phyloP scores from a whole-genome alignment of 2,329 filamentous ascomycete species.

The Ceratocystis alfenasii region DNA sequence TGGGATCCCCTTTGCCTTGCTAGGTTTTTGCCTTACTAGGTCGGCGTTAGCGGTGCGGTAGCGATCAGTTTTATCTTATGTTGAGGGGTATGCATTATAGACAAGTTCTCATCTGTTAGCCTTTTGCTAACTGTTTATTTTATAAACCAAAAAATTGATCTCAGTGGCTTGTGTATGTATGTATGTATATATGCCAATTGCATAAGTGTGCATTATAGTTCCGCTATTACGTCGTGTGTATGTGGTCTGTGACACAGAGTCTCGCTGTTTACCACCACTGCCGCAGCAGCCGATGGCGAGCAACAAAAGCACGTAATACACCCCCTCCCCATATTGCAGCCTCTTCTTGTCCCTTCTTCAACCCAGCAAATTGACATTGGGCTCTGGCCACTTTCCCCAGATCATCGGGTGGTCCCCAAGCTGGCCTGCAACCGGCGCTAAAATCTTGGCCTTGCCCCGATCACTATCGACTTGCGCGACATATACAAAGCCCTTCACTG shows the following conservation, averaged over 20 bases:
- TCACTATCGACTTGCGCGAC: constrained; percentile 83
- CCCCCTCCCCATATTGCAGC: not conserved
- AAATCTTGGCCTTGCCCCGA: constrained; percentile 64
- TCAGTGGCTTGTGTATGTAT: not conserved
- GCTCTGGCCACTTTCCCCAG: constrained; percentile 78
- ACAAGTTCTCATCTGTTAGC: not conserved
- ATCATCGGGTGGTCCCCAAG: constrained; percentile 70
- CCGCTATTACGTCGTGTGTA: not conserved
- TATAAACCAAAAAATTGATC: not conserved
- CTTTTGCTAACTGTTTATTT: not conserved
- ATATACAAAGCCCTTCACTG: constrained; percentile 85
- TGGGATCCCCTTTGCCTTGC: not conserved
- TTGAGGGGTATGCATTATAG: constrained; percentile 2
- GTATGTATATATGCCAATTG: not conserved
- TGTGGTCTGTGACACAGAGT: not conserved
- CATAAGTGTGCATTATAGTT: not conserved
- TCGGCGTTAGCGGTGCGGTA: not conserved
- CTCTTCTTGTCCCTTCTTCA: constrained; percentile 23
- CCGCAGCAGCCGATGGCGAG: not conserved
- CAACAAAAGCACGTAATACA: not conserved
- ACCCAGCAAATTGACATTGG: constrained; percentile 63
- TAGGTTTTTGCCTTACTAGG: not conserved
- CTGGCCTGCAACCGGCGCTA: constrained; percentile 73
- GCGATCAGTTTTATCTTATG: constrained; percentile 1
- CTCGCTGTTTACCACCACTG: not conserved